Conservation (phyloP, 2,329 filamentous ascomycete genomes). For the Acrocalymma vagum region DNA sequence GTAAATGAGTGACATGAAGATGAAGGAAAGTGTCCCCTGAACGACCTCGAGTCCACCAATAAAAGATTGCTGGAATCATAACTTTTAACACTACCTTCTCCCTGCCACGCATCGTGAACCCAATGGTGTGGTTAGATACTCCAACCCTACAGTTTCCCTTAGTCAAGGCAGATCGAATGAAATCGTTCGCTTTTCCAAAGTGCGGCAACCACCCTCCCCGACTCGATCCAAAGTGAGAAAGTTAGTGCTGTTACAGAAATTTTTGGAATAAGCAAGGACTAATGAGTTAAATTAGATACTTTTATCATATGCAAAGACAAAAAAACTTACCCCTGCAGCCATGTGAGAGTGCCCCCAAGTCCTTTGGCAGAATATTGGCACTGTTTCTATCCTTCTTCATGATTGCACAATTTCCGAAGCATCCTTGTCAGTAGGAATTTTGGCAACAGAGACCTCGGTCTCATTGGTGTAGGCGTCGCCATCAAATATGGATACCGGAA, state of each 20-base stretch:
- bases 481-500: conserved; percentile 21
- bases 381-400: conserved; percentile 20
- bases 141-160: conserved; percentile 24
- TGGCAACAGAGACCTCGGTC: conserved; percentile 13
- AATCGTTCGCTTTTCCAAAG: conserved; percentile 16
- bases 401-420: conserved; percentile 20
- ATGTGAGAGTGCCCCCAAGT: conserved; percentile 8
- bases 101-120: no score
- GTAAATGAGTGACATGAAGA: no score
- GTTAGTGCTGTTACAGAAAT: conserved; percentile 9
- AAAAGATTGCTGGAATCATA: no score
- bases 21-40: no score
- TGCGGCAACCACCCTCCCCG: conserved; percentile 10
- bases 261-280: conserved; percentile 14
- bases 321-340: conserved; percentile 20
- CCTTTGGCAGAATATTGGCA: conserved; percentile 2
- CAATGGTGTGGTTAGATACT: no score
- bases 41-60: no score
- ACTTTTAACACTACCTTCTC: no score
- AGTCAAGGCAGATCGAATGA: conserved; percentile 18
- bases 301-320: background rate
- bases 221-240: conserved; percentile 6
- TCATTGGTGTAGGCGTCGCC: conserved; percentile 16
- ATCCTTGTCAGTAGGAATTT: conserved; percentile 24
- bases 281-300: background rate